Evolutionary conservation across 2,329 filamentous ascomycete species (phyloP), one percentile per base, ranked within the genome.

Genomic region (Verruconis gallopava): DNA sequence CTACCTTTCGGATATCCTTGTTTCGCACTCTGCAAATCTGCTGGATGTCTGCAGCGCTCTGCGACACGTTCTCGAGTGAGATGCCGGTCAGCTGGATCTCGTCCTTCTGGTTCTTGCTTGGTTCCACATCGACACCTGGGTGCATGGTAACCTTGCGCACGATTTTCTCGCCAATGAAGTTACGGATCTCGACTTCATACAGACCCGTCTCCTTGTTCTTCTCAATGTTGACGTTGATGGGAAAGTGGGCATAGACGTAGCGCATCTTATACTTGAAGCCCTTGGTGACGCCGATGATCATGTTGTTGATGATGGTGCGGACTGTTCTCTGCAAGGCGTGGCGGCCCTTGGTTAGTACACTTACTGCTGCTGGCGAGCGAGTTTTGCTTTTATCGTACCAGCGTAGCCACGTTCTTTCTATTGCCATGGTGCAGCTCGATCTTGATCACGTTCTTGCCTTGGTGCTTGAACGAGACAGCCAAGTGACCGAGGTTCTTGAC

Each of bases 201-300:
- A 80, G 70, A 56, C 80, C 88, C 51, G 85, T 91, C 73, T 96
- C 91, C 62, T 68, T 66, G 78, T 89, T 89, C 82, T 95, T 88
- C 61, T 94, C 86, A 56, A 98, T 70, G 77, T 95, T 96, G 74
- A 98, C 89, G 79, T 98, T 98, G 85, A 98, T 98, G 71, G 91
- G 91, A 67, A 98, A 98, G 81, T 98, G 91, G 67, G 91, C 91
- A 69, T 98, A 98, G 71, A 98, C 91, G 75, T 98, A 98, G 63
- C 93, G 85, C 89, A 98, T 96, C 85, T 98, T 98, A 83, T 98
- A 98, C 76, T 93, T 93, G 85, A 82, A 98, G 57, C 91, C 91
- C 77, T 89, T 93, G 67, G 91, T 98, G 55, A 98, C 91, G 69
- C 91, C 91, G 60, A 88, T 80, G 69, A 98, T 84, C 72, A 98